A percentile compares a stretch with the other conserved stretches of the same genome.
These are phyloP conservation scores for Lodderomyces pseudojiufengensis DNA, from an alignment of 1,139 yeast genomes.

Conservation along the genomic window DNA sequence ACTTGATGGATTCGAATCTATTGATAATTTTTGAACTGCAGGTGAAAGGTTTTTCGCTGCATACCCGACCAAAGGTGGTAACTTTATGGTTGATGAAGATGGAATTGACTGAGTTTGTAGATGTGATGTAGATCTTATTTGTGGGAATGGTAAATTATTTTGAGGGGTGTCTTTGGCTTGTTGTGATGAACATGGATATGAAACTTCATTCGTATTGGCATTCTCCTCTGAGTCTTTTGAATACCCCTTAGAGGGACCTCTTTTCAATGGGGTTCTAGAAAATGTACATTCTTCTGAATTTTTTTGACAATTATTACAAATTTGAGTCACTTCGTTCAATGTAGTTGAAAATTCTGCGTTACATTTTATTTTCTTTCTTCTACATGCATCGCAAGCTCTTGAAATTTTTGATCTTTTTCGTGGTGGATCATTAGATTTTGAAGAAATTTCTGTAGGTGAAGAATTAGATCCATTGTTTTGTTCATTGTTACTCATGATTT, in stretches of 20 bases:
- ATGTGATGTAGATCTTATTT: slow-evolving; percentile 9
- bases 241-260: slow-evolving; percentile 78
- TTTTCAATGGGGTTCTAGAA: slow-evolving; percentile 64
- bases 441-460: background rate
- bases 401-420: slow-evolving; percentile 64
- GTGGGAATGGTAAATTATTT: slow-evolving; percentile 12
- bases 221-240: slow-evolving; percentile 41
- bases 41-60: slow-evolving; percentile 5
- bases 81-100: too few species aligned
- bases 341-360: slow-evolving; percentile 49
- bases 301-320: slow-evolving; percentile 57
- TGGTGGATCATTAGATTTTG: slow-evolving; percentile 21
- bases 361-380: slow-evolving; percentile 61
- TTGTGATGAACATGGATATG: slow-evolving; percentile 3
- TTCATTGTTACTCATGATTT: too few species aligned
- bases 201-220: slow-evolving; percentile 1
- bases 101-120: slow-evolving; percentile 1
- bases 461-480: too few species aligned
- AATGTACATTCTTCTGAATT: slow-evolving; percentile 56
- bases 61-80: slow-evolving; percentile 5
- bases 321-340: slow-evolving; percentile 42
- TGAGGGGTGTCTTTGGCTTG: slow-evolving; percentile 4
- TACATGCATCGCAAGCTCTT: slow-evolving; percentile 66
- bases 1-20: slow-evolving; percentile 20
- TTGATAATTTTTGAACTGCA: slow-evolving; percentile 12